Conservation (phyloP, 2,329 filamentous ascomycete genomes). For the Xylaria hypoxylon region DNA sequence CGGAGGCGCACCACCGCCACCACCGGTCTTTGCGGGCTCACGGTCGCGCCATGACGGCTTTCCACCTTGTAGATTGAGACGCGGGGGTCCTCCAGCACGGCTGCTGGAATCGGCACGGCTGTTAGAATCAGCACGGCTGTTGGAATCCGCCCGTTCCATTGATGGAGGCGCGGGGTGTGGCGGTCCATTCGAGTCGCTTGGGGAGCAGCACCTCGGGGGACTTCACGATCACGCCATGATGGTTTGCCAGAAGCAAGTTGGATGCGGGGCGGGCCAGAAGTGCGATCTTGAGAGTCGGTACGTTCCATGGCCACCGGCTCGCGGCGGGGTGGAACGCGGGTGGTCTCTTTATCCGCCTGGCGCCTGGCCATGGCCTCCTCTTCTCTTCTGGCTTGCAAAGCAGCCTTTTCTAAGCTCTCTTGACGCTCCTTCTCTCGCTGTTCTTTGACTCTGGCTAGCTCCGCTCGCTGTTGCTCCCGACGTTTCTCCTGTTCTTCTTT, state of each 20-base stretch:
- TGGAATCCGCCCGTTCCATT: constrained; percentile 47
- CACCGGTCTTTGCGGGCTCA: constrained; percentile 64
- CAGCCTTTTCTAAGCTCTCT: constrained; percentile 73
- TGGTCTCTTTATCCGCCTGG: constrained; percentile 72
- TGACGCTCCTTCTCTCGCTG: constrained; percentile 75
- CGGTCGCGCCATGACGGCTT: constrained; percentile 81
- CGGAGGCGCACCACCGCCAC: constrained; percentile 23
- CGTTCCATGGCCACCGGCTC: constrained; percentile 57
- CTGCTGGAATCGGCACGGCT: too few relatives aligned
- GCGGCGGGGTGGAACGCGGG: constrained; percentile 51
- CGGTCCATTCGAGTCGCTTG: constrained; percentile 46
- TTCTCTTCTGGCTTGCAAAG: constrained; percentile 82
- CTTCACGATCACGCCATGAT: constrained; percentile 70
- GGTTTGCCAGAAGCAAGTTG: constrained; percentile 63
- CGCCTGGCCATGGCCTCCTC: constrained; percentile 86
- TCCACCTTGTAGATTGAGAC: constrained; percentile 69
- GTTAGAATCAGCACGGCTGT: too few relatives aligned
- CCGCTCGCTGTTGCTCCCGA: constrained; percentile 82
- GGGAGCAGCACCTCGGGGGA: constrained; percentile 47
- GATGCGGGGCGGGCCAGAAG: constrained; percentile 66
- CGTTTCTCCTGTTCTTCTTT: constrained; percentile 84
- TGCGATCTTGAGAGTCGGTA: constrained; percentile 60
- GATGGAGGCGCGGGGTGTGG: constrained; percentile 47
- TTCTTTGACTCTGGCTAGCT: constrained; percentile 74
- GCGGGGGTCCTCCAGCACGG: constrained; percentile 62